These are phyloP conservation scores for Colletotrichum gigasporum DNA, from an alignment of 2,329 filamentous ascomycete species.

Conservation along the genomic window DNA sequence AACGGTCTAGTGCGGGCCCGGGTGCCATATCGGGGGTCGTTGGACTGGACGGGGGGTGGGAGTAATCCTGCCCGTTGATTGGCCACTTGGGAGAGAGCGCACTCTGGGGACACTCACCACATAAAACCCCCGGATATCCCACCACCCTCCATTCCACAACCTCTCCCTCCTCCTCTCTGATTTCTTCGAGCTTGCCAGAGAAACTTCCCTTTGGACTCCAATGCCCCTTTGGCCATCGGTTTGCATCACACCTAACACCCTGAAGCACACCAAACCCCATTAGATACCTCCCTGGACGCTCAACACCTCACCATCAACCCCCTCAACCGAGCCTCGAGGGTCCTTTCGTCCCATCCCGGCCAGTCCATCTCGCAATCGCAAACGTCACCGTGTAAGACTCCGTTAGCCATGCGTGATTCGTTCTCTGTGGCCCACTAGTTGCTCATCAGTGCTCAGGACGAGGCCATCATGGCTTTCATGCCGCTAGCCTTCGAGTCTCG, in stretches of 20 bases:
- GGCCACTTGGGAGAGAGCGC: constrained; percentile 21
- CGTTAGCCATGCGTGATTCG: background rate
- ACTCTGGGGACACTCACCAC: constrained; percentile 26
- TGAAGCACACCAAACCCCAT: background rate
- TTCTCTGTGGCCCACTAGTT: background rate
- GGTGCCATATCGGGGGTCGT: constrained; percentile 5
- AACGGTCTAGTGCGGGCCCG: background rate
- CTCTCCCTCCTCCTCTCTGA: constrained; percentile 11
- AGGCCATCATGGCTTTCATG: constrained; percentile 1
- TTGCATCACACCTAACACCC: background rate
- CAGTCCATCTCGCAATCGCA: background rate
- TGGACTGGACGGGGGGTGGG: constrained; percentile 1
- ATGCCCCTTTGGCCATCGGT: background rate
- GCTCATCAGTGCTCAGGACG: background rate
- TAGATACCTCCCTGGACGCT: background rate
- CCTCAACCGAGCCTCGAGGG: background rate
- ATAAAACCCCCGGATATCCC: constrained; percentile 32
- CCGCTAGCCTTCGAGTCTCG: background rate
- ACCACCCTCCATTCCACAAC: constrained; percentile 22
- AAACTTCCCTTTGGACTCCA: background rate
- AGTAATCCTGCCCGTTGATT: constrained; percentile 20
- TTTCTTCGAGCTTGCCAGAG: constrained; percentile 6
- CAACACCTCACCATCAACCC: background rate
- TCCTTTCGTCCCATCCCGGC: background rate
- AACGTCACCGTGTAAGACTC: background rate